These are phyloP conservation scores for Grosmannia serpens DNA, from an alignment of 2,329 filamentous ascomycete genomes.

Conservation along the genomic window DNA sequence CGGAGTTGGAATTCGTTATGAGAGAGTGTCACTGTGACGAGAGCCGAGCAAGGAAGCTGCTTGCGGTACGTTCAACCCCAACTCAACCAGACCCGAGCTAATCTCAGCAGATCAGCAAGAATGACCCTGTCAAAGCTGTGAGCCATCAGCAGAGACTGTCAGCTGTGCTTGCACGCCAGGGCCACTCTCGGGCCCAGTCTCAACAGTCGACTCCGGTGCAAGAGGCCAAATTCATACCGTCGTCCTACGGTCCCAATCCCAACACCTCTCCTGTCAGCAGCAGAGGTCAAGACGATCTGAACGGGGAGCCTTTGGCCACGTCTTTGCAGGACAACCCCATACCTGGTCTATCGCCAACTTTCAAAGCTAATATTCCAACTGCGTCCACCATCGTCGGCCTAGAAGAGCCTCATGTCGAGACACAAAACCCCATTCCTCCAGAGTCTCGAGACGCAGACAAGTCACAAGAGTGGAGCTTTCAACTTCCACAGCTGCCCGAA, in stretches of 20 bases:
- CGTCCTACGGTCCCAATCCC: too few relatives aligned
- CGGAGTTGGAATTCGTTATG: not conserved
- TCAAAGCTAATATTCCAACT: not conserved
- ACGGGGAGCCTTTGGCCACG: not conserved
- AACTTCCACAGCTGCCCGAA: conserved; percentile 1
- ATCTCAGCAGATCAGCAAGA: not conserved
- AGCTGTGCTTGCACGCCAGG: not conserved
- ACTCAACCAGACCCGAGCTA: not conserved
- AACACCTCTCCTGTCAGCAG: not conserved
- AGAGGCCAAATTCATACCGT: too few relatives aligned
- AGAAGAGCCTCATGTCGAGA: not conserved
- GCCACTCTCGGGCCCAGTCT: not conserved
- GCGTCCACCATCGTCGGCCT: not conserved
- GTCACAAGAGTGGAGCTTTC: not conserved
- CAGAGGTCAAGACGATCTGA: not conserved
- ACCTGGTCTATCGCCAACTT: not conserved
- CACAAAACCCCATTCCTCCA: not conserved
- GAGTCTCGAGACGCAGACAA: not conserved
- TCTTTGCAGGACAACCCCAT: not conserved
- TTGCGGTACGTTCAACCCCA: not conserved
- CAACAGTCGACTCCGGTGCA: not conserved
- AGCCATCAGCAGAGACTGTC: not conserved
- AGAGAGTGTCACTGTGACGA: not conserved
- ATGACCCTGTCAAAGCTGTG: not conserved
- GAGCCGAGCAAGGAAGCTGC: not conserved